These are phyloP conservation scores for Metschnikowia koreensis DNA, from an alignment of 805 yeast genomes.

Conservation along the genomic window DNA sequence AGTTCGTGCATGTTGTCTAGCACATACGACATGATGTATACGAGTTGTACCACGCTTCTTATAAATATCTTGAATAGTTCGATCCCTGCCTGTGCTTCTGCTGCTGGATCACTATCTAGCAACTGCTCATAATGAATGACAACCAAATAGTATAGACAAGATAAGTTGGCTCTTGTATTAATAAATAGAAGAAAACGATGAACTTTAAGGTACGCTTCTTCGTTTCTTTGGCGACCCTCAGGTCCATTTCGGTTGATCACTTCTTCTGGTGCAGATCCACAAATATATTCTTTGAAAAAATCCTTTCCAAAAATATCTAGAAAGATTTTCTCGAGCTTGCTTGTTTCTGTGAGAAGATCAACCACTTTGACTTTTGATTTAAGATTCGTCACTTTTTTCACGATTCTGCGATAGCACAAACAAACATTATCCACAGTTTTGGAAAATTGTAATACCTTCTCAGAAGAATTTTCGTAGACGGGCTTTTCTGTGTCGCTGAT, in stretches of 20 bases:
- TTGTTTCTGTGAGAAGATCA: slow-evolving; percentile 36
- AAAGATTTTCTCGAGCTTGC: slow-evolving; percentile 34
- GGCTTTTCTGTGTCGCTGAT: slow-evolving; percentile 37
- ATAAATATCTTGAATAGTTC: slow-evolving; percentile 43
- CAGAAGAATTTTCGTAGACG: slow-evolving; percentile 10
- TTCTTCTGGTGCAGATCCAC: slow-evolving; percentile 28
- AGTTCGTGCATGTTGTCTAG: slow-evolving; percentile 42
- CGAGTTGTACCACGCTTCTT: slow-evolving; percentile 40
- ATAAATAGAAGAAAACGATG: slow-evolving; percentile 35
- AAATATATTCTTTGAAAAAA: slow-evolving; percentile 38
- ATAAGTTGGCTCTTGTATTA: slow-evolving; percentile 37
- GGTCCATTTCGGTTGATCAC: slow-evolving; percentile 8
- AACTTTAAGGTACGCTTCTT: slow-evolving; percentile 33
- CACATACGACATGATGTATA: slow-evolving; percentile 43
- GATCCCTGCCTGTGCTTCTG: slow-evolving; percentile 38
- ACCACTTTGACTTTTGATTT: slow-evolving; percentile 31
- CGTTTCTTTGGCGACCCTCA: slow-evolving; percentile 22
- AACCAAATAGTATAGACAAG: slow-evolving; percentile 40
- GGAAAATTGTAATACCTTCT: slow-evolving; percentile 8
- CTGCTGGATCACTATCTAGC: slow-evolving; percentile 25
- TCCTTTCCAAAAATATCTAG: slow-evolving; percentile 40
- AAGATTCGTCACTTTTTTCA: slow-evolving; percentile 27
- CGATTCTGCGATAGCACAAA: slow-evolving; percentile 29
- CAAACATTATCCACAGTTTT: slow-evolving; percentile 20
- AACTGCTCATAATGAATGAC: slow-evolving; percentile 41